phyloP scores from a whole-genome alignment of 495 filamentous ascomycete genomes.

The Cercophora samala region DNA sequence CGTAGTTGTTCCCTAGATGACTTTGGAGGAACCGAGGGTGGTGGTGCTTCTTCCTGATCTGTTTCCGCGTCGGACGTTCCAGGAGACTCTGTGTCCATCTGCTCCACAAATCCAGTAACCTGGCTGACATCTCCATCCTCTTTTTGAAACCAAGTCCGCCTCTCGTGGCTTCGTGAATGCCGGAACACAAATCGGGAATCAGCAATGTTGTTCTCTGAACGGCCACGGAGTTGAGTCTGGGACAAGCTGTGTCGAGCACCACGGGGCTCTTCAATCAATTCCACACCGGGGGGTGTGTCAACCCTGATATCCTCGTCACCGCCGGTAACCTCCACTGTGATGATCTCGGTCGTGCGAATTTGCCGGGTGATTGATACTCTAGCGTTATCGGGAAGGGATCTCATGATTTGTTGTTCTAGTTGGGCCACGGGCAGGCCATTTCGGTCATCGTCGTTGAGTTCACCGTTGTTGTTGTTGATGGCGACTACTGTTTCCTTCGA shows the following conservation, averaged over 20 bases:
- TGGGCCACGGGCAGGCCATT: constrained; percentile 37
- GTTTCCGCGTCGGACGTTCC: constrained; percentile 16
- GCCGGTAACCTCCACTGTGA: constrained; percentile 69
- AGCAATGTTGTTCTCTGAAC: constrained; percentile 5
- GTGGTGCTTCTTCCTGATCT: constrained; percentile 15
- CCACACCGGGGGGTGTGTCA: constrained; percentile 61
- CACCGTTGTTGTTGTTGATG: constrained; percentile 43
- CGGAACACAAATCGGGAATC: constrained; percentile 30
- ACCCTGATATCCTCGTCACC: constrained; percentile 58
- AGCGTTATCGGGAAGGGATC: constrained; percentile 45
- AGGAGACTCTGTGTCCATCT: constrained; percentile 25
- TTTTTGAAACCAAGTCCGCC: constrained; percentile 37
- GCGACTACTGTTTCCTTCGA: constrained; percentile 35
- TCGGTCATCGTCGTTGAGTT: constrained; percentile 38
- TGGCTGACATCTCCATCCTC: constrained; percentile 34
- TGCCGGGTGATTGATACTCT: constrained; percentile 64
- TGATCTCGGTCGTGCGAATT: constrained; percentile 61
- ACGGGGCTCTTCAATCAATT: constrained; percentile 56
- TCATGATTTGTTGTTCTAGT: constrained; percentile 46
- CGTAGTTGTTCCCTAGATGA: background rate
- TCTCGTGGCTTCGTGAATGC: constrained; percentile 37
- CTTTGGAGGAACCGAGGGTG: constrained; percentile 31
- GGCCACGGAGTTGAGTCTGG: background rate
- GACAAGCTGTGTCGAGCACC: constrained; percentile 5
- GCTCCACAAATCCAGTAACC: constrained; percentile 28